Percentiles rank a stretch among this genome's conserved stretches.
These are phyloP conservation scores for Aspergillus hortae DNA, from an alignment of 2,329 filamentous ascomycete species.

Conservation along the genomic window DNA sequence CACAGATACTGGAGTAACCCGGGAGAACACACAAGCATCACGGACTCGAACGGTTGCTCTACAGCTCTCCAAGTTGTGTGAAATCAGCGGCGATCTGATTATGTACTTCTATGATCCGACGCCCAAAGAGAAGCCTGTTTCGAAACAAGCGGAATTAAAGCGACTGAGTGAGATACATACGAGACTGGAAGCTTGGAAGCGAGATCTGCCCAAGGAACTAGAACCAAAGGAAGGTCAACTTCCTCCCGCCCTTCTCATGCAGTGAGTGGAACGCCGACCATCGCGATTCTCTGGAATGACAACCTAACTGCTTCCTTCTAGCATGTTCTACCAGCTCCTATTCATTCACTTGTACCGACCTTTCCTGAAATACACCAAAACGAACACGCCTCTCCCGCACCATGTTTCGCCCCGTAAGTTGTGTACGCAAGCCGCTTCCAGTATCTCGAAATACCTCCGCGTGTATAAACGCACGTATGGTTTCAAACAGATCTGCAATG, in stretches of 20 bases:
- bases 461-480: constrained; percentile 92
- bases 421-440: constrained; percentile 82
- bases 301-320: constrained; percentile 38
- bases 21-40: constrained; percentile 71
- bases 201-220: constrained; percentile 77
- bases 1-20: constrained; percentile 74
- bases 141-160: constrained; percentile 82
- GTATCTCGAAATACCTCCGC: constrained; percentile 90
- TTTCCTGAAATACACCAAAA: constrained; percentile 84
- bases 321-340: constrained; percentile 96
- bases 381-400: constrained; percentile 74
- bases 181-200: constrained; percentile 83
- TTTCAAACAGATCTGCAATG: constrained; percentile 89
- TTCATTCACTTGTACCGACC: constrained; percentile 95
- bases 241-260: constrained; percentile 76
- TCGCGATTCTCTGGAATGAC: not conserved
- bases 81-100: constrained; percentile 89
- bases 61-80: constrained; percentile 78
- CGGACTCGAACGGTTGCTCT: constrained; percentile 77
- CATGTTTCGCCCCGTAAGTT: constrained; percentile 88
- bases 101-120: constrained; percentile 86
- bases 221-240: constrained; percentile 86
- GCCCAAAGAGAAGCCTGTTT: constrained; percentile 57
- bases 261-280: constrained; percentile 58
- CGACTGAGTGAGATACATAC: constrained; percentile 90